Conservation (phyloP, 345 rosid genomes). For the Corymbia maculata region DNA sequence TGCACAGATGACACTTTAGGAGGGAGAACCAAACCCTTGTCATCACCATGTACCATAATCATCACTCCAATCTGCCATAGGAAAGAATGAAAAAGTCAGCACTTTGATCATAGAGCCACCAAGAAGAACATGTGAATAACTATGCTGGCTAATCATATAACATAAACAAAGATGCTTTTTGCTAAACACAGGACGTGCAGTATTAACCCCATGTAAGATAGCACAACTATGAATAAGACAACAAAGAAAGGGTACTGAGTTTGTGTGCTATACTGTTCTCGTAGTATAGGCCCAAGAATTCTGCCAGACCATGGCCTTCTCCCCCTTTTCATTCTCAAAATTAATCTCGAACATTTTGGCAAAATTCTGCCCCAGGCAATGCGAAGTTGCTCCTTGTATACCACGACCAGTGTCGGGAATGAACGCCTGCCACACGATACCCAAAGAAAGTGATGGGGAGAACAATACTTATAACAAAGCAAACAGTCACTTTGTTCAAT, state of each 20-base stretch:
- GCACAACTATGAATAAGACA: neutral
- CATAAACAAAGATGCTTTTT: neutral
- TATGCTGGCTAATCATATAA: neutral
- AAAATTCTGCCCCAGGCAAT: conserved; percentile 92
- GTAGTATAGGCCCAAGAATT: conserved; percentile 99
- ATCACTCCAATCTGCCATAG: conserved; percentile 74
- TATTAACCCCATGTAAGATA: neutral
- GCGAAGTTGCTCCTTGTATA: conserved; percentile 98
- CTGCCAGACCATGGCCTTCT: conserved; percentile 93
- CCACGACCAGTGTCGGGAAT: conserved; percentile 97
- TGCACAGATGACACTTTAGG: conserved; percentile 88
- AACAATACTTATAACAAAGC: neutral
- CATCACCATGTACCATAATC: conserved; percentile 99
- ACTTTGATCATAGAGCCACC: neutral
- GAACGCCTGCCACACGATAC: conserved; percentile 51
- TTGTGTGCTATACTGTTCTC: conserved; percentile 37
- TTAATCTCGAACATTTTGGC: conserved; percentile 94
- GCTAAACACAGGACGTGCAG: neutral
- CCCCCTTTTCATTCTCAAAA: conserved; percentile 90
- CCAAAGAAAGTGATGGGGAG: neutral
- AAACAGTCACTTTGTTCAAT: neutral
- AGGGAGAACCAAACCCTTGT: conserved; percentile 77
- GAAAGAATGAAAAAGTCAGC: neutral
- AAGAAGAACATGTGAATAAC: neutral
- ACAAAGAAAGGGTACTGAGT: neutral